Base-by-base conservation (phyloP, 345 rosid genomes). In the Eucalyptus dawsonii region DNA sequence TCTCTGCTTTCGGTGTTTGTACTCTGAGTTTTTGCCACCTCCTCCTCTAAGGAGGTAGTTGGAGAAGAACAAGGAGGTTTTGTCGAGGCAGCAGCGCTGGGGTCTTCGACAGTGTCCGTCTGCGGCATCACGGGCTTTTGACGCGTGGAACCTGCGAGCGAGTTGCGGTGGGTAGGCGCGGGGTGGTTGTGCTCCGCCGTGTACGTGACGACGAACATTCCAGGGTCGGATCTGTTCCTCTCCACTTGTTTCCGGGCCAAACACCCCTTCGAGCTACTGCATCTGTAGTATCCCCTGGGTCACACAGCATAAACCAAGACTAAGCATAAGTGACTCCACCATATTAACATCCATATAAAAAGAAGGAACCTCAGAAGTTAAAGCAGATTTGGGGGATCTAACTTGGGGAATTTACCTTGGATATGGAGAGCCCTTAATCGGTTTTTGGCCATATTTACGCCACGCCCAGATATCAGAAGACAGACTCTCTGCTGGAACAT, bases 401-500 rank as follows among this genome's bases (percentile, higher is more conserved):
- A 37, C 16, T 86, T 50, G 17, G 44, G 44, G 53, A 21, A 86
- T 31, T 86, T 87, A 95, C 99, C 99, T 98, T 60, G 99, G 99
- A 93, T 95, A 96, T 47, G 99, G 99, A 42, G 99, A 98, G 85
- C 99, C 99, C 92, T 98, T 98, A 93, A 98, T 98, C 92, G 99
- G 99, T 92, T 98, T 98, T 83, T 98, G 99, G 67, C 99, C 99
- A 89, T 98, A 98, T 93, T 98, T 98, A 49, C 99, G 94, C 99
- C 99, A 98, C 49, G 99, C 98, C 99, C 99, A 98, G 80, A 96
- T 95, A 89, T 97, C 99, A 42, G 99, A 94, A 92, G 97, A 95
- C 31, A 98, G 93, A 87, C 94, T 94, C 72, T 96, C 99, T 40
- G 97, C 99, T 85, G 99, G 97, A 42, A 98, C 99, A 86, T 98